Evolutionary conservation across 2,329 filamentous ascomycete species (phyloP), one percentile per base, ranked within the genome.

Genomic region (Helminthosporium solani): DNA sequence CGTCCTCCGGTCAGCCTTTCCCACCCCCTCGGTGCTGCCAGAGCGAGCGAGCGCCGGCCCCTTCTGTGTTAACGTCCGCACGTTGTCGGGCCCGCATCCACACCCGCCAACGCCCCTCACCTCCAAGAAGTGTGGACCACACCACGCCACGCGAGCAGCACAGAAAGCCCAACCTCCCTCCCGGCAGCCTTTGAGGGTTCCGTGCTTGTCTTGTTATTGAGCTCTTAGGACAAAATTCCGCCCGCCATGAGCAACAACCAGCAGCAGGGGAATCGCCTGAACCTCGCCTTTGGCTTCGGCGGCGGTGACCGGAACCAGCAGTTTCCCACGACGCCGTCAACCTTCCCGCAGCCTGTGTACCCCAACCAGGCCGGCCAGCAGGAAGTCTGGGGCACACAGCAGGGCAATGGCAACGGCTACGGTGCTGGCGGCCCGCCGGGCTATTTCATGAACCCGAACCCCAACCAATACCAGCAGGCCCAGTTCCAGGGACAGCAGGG

Each of bases 271-370:
- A 77, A 77, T 55, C 74, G 75, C 49, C 72, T 78, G 52, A 75
- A 78, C 54, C 73, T 78, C 54, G 77, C 77, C 69, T 78, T 78
- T 65, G 74, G 73, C 68, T 75, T 75, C 63, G 60, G 64, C 40
- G 58, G 57, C 44, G 52, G 53, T 44, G 65, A 69, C 54, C 68
- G 66, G 46, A 65, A 71, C 56, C 67, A 73, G 50, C 72, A 73
- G 47, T 78, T 75, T 63, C 76, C 76, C 42, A 78, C 92, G 42
- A 96, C 92, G 8, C 92, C 92, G 42, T 96, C 92, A 56, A 96
- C 91, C 48, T 97, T 97, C 67, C 92, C 92, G 11, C 92, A 97
- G 74, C 91, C 91, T 50, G 87, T 95, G 68, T 85, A 83, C 63
- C 79, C 80, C 40, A 79, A 78, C 61, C 76, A 80, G 58, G 74